A percentile compares a stretch with the other conserved stretches of the same genome.
These are phyloP conservation scores for Salmacisia buchloeana DNA, from an alignment of 1,284 basidiomycete species.

Conservation along the genomic window DNA sequence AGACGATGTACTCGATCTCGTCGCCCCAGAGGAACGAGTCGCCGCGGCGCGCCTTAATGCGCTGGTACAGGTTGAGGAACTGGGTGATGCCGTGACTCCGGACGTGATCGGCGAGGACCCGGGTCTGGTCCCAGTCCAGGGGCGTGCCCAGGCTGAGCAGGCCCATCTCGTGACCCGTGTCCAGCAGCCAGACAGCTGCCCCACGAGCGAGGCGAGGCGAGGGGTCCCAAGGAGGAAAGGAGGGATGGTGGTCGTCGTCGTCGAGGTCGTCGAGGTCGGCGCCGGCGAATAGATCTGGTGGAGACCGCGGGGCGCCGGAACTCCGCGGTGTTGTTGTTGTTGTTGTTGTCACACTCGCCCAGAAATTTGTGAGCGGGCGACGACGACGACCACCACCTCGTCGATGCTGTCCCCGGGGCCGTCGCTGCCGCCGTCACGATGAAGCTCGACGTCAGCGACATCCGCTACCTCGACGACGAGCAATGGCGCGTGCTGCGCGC, in stretches of 20 bases:
- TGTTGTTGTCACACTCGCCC: too few relatives aligned
- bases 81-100: constrained; percentile 88
- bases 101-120: constrained; percentile 73
- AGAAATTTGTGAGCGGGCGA: not conserved
- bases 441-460: constrained; percentile 90
- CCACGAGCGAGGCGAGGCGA: too few relatives aligned
- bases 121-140: constrained; percentile 83
- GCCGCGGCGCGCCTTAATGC: constrained; percentile 81
- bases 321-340: too few relatives aligned
- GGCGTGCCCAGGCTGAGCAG: constrained; percentile 91
- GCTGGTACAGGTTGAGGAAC: constrained; percentile 87
- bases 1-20: constrained; percentile 97
- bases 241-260: too few relatives aligned
- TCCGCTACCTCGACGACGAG: constrained; percentile 84
- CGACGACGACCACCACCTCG: too few relatives aligned
- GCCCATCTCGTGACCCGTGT: constrained; percentile 63
- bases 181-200: too few relatives aligned
- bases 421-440: too few relatives aligned
- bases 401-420: too few relatives aligned
- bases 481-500: constrained; percentile 92
- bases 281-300: too few relatives aligned
- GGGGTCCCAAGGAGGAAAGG: too few relatives aligned
- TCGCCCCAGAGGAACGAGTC: constrained; percentile 98
- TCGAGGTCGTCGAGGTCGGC: too few relatives aligned
- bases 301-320: too few relatives aligned